These are phyloP conservation scores for Phylloporus scabripes DNA, from an alignment of 768 basidiomycete species.

Conservation along the genomic window DNA sequence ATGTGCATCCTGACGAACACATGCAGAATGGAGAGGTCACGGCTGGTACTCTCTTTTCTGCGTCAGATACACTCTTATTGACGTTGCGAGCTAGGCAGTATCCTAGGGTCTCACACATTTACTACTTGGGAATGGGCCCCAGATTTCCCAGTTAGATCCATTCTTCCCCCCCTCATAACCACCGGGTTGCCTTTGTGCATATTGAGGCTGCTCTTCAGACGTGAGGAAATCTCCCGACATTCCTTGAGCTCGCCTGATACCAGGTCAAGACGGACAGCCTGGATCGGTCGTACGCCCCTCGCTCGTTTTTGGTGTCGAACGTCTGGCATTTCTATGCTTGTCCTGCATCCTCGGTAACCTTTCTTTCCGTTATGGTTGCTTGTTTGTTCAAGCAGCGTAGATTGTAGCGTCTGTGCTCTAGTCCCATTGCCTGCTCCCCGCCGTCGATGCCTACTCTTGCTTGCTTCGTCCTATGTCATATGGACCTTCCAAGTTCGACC, in stretches of 20 bases:
- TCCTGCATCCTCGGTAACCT: slow-evolving; percentile 32
- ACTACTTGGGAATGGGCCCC: slow-evolving; percentile 37
- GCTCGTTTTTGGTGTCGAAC: slow-evolving; percentile 28
- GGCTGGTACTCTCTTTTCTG: slow-evolving; percentile 26
- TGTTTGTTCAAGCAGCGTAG: slow-evolving; percentile 13
- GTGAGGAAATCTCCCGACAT: slow-evolving; percentile 18
- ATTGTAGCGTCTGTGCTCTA: slow-evolving; percentile 23
- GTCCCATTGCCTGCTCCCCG: slow-evolving; percentile 14
- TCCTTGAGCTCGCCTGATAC: slow-evolving; percentile 3
- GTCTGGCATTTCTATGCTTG: slow-evolving; percentile 26
- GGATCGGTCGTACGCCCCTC: slow-evolving; percentile 4
- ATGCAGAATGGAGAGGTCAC: slow-evolving; percentile 38
- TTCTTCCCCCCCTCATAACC: slow-evolving; percentile 29
- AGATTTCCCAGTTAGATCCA: slow-evolving; percentile 32
- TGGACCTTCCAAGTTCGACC: slow-evolving; percentile 36
- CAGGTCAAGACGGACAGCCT: slow-evolving; percentile 9
- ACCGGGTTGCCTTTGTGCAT: slow-evolving; percentile 31
- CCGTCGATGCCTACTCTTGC: slow-evolving; percentile 22
- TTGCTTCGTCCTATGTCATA: slow-evolving; percentile 34
- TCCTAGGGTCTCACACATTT: slow-evolving; percentile 25
- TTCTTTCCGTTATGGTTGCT: neutral
- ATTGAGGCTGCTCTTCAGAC: slow-evolving; percentile 11
- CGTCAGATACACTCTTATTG: slow-evolving; percentile 4
- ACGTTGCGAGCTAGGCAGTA: slow-evolving; percentile 19
- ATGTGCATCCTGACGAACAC: slow-evolving; percentile 40